Evolutionary conservation across 805 yeast species (phyloP), one percentile per base, ranked within the genome.

Genomic region (Zygoascus flipseniorum): DNA sequence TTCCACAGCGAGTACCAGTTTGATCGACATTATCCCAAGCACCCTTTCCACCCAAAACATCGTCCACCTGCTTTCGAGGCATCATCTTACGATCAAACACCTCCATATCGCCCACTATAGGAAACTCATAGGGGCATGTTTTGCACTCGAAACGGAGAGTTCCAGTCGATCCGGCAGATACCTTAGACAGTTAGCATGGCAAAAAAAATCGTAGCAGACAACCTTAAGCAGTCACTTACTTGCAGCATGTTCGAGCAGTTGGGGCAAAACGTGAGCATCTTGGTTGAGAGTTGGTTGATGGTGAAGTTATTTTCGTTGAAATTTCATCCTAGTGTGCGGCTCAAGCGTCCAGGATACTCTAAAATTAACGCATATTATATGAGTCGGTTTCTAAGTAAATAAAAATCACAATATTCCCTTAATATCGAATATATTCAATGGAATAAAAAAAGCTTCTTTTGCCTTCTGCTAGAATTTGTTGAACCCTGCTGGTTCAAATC

Each of bases 1-100:
- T 76, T 2, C 97, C 97, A 75, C 99, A 92, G 67, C 92, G 95
- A 0, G 92, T 88, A 1, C 82, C 75, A 0, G 98, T 93, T 67
- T 93, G 97, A 66, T 93, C 99, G 28, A 93, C 99, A 65, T 93
- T 92, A 68, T 92, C 98, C 99, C 99, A 93, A 1, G 97, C 95
- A 31, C 96, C 97, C 57, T 83, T 93, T 37, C 96, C 96, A 54
- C 99, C 99, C 16, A 93, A 76, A 11, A 93, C 96, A 72, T 92
- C 99, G 69, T 93, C 99, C 2, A 93, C 92, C 60, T 89, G 86
- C 65, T 93, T 93, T 66, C 96, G 76, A 32, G 86, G 85, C 62
- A 93, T 76, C 56, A 79, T 78, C 65, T 86, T 89, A 53, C 97
- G 77, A 65, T 90, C 97, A 67, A 76, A 93, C 70, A 93, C 81